phyloP scores from a whole-genome alignment of 768 basidiomycete species.

The Tulasnella sp. region DNA sequence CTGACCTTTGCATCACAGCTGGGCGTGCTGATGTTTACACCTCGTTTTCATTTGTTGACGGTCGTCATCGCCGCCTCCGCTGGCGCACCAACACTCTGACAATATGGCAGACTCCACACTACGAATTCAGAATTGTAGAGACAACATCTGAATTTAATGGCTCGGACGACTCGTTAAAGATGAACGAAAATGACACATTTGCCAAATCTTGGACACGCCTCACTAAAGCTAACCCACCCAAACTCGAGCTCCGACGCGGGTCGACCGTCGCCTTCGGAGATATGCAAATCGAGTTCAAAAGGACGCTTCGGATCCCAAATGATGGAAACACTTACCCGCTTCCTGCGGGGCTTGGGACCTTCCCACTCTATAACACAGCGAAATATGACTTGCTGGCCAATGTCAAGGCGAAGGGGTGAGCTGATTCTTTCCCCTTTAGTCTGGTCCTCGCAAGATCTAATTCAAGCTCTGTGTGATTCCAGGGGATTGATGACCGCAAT shows the following conservation, averaged over 20 bases:
- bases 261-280: not conserved
- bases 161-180: not conserved
- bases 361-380: not conserved
- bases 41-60: too few species aligned
- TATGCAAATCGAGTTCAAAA: not conserved
- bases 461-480: not conserved
- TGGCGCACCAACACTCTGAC: too few species aligned
- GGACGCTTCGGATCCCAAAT: not conserved
- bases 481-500: not conserved
- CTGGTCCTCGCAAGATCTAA: not conserved
- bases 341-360: not conserved
- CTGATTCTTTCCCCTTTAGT: not conserved
- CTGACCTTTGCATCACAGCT: too few species aligned
- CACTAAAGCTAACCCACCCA: not conserved
- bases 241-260: not conserved
- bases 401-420: not conserved
- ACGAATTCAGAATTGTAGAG: too few species aligned
- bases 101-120: too few species aligned
- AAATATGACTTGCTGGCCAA: not conserved
- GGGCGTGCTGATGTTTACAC: too few species aligned
- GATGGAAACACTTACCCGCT: not conserved
- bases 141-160: too few species aligned
- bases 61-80: too few species aligned
- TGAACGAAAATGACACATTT: not conserved
- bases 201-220: not conserved